Evolutionary conservation across 345 rosid species (phyloP).

Genomic region (Pistacia integerrima): DNA sequence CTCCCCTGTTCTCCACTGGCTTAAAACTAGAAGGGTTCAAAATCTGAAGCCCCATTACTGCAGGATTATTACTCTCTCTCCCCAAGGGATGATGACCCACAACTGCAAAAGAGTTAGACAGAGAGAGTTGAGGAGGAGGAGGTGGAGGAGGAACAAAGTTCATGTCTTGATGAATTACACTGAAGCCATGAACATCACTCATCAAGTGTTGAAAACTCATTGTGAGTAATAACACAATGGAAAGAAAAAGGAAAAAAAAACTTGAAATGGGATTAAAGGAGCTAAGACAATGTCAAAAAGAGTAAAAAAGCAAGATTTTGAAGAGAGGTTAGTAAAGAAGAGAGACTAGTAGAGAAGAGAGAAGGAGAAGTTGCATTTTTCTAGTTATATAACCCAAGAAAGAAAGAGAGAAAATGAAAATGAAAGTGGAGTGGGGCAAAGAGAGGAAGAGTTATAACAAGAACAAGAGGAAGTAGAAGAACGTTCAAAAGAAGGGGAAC

Average conservation of each 20-base stretch:
- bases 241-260: not conserved
- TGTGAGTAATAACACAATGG: constrained; percentile 9
- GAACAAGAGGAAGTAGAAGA: not conserved
- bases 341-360: too few relatives aligned
- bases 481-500: constrained; percentile 1
- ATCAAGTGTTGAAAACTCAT: constrained; percentile 37
- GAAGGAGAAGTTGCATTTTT: too few relatives aligned
- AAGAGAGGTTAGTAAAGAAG: not conserved
- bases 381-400: not conserved
- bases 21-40: constrained; percentile 25
- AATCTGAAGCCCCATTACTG: constrained; percentile 39
- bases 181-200: constrained; percentile 19
- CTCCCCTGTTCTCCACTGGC: constrained; percentile 30
- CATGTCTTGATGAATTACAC: constrained; percentile 27
- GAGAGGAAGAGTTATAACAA: not conserved
- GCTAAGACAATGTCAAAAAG: not conserved
- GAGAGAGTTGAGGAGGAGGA: constrained; percentile 25
- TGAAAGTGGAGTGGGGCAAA: not conserved
- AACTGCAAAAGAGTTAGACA: constrained; percentile 18
- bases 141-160: constrained; percentile 30
- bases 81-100: constrained; percentile 13
- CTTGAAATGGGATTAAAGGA: not conserved
- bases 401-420: constrained; percentile 4
- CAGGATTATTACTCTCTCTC: constrained; percentile 17
- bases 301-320: not conserved